These are phyloP conservation scores for Xylaria curta DNA, from an alignment of 495 filamentous ascomycete genomes.

Conservation along the genomic window DNA sequence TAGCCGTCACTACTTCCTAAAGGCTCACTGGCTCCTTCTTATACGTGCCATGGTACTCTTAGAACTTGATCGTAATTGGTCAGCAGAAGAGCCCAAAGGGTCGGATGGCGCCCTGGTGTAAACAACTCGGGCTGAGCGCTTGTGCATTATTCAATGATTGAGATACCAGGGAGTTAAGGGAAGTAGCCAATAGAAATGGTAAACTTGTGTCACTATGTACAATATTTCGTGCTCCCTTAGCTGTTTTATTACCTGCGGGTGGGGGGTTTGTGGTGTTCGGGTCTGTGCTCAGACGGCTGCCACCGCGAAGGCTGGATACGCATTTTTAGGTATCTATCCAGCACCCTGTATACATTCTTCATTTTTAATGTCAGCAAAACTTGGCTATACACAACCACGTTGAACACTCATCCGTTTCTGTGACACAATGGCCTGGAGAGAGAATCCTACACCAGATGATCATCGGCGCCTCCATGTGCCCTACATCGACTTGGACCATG, in stretches of 20 bases:
- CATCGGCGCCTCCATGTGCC: background rate
- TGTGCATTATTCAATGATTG: background rate
- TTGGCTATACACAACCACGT: background rate
- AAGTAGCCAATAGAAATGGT: background rate
- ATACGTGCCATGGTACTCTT: background rate
- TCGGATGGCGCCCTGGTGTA: background rate
- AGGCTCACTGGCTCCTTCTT: background rate
- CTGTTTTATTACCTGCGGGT: too few species aligned
- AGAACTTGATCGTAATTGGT: background rate
- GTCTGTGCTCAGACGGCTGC: background rate
- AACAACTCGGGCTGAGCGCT: background rate
- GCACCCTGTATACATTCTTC: background rate
- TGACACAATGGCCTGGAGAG: background rate
- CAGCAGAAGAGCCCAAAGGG: background rate
- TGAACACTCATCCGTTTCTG: background rate
- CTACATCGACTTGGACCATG: background rate
- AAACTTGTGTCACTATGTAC: background rate
- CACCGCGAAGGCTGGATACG: background rate
- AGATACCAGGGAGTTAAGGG: background rate
- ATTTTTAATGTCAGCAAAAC: background rate
- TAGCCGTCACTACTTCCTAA: background rate
- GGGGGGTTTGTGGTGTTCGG: too few species aligned
- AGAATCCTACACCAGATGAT: background rate
- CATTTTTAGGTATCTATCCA: background rate
- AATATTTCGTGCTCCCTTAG: background rate